phyloP scores from a whole-genome alignment of 108 stramenopile genomes.

The Pseudonitzschia multistriata region DNA sequence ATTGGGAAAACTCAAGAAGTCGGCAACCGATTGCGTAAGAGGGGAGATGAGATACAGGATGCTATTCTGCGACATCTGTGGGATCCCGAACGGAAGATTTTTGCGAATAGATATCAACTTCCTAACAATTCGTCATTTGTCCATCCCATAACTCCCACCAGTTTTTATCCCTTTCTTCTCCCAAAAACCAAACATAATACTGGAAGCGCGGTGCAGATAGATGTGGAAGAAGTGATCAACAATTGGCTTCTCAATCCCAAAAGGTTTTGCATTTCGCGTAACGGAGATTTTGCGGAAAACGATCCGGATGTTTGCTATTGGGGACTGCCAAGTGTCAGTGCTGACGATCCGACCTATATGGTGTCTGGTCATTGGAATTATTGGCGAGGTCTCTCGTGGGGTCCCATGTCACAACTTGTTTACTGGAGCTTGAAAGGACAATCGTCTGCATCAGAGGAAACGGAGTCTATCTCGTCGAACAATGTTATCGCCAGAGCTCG shows the following conservation, averaged over 20 bases:
- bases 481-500: background rate
- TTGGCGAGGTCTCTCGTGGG: slow-evolving; percentile 37
- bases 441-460: background rate
- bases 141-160: slow-evolving; percentile 14
- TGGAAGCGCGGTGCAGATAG: background rate
- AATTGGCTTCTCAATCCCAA: slow-evolving; percentile 28
- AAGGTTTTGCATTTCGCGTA: slow-evolving; percentile 28
- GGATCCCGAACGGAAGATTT: slow-evolving; percentile 23
- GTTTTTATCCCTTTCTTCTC: slow-evolving; percentile 28
- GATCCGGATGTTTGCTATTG: slow-evolving; percentile 27
- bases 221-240: slow-evolving; percentile 16
- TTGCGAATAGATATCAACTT: slow-evolving; percentile 21
- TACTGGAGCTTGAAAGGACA: slow-evolving; percentile 26
- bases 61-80: slow-evolving; percentile 14
- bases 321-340: slow-evolving; percentile 37
- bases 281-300: slow-evolving; percentile 7
- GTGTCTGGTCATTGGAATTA: slow-evolving; percentile 19
- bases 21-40: background rate
- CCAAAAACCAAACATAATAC: background rate
- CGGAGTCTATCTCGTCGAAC: background rate
- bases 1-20: slow-evolving; percentile 17
- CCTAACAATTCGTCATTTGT: slow-evolving; percentile 22
- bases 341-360: slow-evolving; percentile 32
- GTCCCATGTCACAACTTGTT: slow-evolving; percentile 28
- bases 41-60: slow-evolving; percentile 15